A percentile compares a stretch with the other conserved stretches of the same genome.
Evolutionary conservation across 257 asterid genomes (phyloP).

Genomic region (Solanum piurae): DNA sequence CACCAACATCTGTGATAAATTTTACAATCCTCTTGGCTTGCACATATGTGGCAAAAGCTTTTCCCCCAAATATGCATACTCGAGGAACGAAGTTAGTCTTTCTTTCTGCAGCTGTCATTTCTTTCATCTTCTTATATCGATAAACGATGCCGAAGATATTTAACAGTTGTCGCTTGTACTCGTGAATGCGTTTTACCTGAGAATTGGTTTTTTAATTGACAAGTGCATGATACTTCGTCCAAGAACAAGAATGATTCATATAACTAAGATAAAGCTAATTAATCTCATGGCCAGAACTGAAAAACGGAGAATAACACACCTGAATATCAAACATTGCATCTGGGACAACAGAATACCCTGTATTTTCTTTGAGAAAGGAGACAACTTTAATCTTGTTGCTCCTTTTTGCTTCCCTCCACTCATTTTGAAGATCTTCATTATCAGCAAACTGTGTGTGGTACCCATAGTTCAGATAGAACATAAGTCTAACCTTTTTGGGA

Average conservation of each 20-base stretch:
- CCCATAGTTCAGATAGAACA: constrained; percentile 11
- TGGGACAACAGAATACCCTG: constrained; percentile 69
- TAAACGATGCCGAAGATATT: constrained; percentile 45
- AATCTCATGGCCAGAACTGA: background rate
- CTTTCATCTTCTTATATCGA: constrained; percentile 51
- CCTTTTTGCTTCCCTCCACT: constrained; percentile 73
- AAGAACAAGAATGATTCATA: background rate
- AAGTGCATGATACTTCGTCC: background rate
- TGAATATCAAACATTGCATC: constrained; percentile 87
- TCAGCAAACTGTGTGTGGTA: constrained; percentile 57
- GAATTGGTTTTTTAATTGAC: constrained; percentile 4
- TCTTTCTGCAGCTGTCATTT: constrained; percentile 39
- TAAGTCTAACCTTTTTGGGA: background rate
- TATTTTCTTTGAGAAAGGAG: constrained; percentile 54
- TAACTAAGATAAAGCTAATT: background rate
- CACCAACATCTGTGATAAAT: constrained; percentile 49
- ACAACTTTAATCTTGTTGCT: constrained; percentile 59
- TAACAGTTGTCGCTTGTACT: constrained; percentile 47
- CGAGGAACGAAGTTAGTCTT: constrained; percentile 42
- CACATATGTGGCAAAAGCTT: constrained; percentile 49
- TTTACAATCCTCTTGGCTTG: constrained; percentile 58
- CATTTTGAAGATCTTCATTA: constrained; percentile 60
- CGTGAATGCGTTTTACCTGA: constrained; percentile 55
- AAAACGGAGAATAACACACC: constrained; percentile 27
- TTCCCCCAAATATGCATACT: constrained; percentile 56